phyloP scores from a whole-genome alignment of 2,329 filamentous ascomycete genomes.

The Elsinoe perseae region DNA sequence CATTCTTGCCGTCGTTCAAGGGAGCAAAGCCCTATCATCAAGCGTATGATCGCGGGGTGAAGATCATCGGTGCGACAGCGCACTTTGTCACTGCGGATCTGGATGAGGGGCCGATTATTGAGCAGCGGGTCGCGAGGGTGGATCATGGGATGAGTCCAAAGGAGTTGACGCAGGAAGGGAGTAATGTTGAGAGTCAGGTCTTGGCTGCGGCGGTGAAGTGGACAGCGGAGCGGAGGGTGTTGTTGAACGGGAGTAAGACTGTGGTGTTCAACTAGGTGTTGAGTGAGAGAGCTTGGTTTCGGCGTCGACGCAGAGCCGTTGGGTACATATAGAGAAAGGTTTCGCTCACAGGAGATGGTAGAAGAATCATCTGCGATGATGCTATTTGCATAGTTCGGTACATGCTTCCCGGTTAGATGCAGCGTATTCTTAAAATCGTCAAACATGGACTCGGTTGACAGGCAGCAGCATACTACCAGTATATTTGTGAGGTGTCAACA shows the following conservation, averaged over 20 bases:
- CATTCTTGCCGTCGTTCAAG: conserved; percentile 80
- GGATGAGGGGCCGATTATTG: conserved; percentile 81
- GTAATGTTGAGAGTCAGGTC: conserved; percentile 77
- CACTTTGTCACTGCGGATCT: conserved; percentile 81
- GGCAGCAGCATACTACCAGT: no score
- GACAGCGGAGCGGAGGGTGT: conserved; percentile 69
- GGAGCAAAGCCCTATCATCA: conserved; percentile 84
- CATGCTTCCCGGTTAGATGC: background rate
- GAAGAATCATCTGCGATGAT: no score
- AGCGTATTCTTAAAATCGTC: background rate
- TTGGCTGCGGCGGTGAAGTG: conserved; percentile 75
- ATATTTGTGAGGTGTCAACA: no score
- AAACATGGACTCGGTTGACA: no score
- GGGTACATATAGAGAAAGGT: no score
- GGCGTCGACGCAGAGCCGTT: no score
- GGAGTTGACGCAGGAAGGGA: conserved; percentile 69
- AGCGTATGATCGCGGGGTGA: conserved; percentile 76
- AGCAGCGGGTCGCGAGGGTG: conserved; percentile 70
- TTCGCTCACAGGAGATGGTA: no score
- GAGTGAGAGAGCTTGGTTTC: no score
- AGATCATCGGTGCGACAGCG: conserved; percentile 79
- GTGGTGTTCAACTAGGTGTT: conserved; percentile 63
- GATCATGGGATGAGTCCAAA: conserved; percentile 70
- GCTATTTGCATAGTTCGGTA: no score
- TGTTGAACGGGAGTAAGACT: conserved; percentile 72